Evolutionary conservation across 129 eudicot species (phyloP).

Genomic region (Artemisia argyi): DNA sequence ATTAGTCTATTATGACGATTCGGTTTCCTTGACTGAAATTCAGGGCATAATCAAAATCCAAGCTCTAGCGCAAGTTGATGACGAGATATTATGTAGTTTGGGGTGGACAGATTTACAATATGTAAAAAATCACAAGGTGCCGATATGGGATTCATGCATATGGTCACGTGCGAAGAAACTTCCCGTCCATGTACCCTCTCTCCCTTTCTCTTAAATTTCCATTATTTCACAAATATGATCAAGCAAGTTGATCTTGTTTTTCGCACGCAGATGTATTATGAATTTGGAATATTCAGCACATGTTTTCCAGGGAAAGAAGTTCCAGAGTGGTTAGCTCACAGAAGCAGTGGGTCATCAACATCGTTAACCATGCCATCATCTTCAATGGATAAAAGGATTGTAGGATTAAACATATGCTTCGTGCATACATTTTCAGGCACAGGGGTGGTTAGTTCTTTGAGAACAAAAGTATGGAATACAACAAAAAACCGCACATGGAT

Average conservation of each 20-base stretch:
- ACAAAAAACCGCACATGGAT: neutral
- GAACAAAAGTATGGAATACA: neutral
- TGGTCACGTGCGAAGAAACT: neutral
- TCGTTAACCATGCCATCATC: neutral
- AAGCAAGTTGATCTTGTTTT: neutral
- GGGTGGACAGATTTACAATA: constrained; percentile 2
- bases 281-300: constrained; percentile 11
- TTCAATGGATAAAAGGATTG: neutral
- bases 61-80: constrained; percentile 3
- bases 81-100: constrained; percentile 1
- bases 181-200: neutral
- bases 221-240: neutral
- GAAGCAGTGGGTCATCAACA: neutral
- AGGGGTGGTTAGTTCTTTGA: neutral
- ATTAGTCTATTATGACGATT: too few relatives aligned
- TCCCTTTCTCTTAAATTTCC: neutral
- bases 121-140: neutral
- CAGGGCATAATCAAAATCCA: constrained; percentile 5
- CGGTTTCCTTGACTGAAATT: neutral
- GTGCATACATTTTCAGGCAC: constrained; percentile 1
- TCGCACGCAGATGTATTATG: neutral
- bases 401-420: constrained; percentile 16
- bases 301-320: constrained; percentile 17
- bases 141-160: neutral
- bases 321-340: constrained; percentile 13